A percentile compares a stretch with the other conserved stretches of the same genome.
phyloP scores from a whole-genome alignment of 768 basidiomycete genomes.

The Rubroboletus satanas region DNA sequence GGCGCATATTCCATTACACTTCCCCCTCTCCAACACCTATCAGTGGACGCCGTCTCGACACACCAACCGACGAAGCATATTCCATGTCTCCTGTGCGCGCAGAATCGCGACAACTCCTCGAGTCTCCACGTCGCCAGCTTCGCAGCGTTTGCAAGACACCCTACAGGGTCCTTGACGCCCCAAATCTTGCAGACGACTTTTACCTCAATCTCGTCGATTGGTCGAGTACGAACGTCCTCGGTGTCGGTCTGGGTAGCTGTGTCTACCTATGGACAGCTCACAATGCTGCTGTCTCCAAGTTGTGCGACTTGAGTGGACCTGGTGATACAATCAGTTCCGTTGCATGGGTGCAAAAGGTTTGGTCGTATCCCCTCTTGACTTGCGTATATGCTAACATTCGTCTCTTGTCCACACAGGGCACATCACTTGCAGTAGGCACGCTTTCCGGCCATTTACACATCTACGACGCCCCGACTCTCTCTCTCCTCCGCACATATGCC shows the following conservation, averaged over 20 bases:
- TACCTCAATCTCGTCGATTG: conserved; percentile 98
- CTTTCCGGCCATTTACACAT: conserved; percentile 86
- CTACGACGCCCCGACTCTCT: conserved; percentile 81
- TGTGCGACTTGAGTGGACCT: conserved; percentile 71
- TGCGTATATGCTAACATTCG: not conserved
- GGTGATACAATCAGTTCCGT: conserved; percentile 81
- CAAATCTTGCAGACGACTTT: conserved; percentile 96
- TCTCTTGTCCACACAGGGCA: conserved; percentile 46
- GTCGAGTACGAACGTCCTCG: conserved; percentile 92
- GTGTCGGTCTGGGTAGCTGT: conserved; percentile 85
- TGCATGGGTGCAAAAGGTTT: conserved; percentile 83
- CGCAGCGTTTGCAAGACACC: conserved; percentile 91
- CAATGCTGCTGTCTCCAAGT: conserved; percentile 85
- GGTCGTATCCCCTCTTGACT: not conserved
- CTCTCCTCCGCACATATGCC: conserved; percentile 75
- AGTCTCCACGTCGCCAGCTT: conserved; percentile 77
- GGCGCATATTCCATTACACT: conserved; percentile 66
- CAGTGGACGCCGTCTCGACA: conserved; percentile 56
- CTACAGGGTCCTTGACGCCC: conserved; percentile 94
- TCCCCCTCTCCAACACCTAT: conserved; percentile 57
- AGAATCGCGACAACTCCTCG: conserved; percentile 75
- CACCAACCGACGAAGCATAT: conserved; percentile 84
- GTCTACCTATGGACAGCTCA: conserved; percentile 98
- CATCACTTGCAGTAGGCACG: conserved; percentile 90
- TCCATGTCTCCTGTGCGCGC: conserved; percentile 86